Evolutionary conservation across 2,329 filamentous ascomycete genomes (phyloP).

Genomic region (Fusarium humuli): DNA sequence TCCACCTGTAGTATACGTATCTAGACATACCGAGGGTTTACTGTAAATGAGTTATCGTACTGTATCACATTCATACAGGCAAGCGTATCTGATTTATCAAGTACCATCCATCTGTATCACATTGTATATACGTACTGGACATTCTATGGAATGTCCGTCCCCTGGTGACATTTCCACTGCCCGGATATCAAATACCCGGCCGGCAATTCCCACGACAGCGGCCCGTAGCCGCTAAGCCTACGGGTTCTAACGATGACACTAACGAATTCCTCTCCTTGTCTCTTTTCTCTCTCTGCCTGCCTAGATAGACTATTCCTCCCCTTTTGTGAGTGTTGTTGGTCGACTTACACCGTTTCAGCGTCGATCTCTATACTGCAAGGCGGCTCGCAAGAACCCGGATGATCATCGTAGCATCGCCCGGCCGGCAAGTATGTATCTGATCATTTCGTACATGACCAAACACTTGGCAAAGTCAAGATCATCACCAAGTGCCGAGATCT

Average conservation of each 20-base stretch:
- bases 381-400: not conserved
- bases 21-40: not conserved
- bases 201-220: constrained; percentile 2
- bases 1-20: constrained; percentile 1
- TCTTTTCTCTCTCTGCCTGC: not conserved
- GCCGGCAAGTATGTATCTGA: not conserved
- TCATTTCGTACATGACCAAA: not conserved
- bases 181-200: not conserved
- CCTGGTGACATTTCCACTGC: not conserved
- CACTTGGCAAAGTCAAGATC: not conserved
- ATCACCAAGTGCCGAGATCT: constrained; percentile 3
- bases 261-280: not conserved
- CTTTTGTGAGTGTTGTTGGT: not conserved
- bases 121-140: not conserved
- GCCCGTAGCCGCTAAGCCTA: not conserved
- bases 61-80: not conserved
- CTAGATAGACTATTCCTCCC: not conserved
- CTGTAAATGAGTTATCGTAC: not conserved
- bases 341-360: not conserved
- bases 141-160: not conserved
- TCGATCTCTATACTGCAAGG: not conserved
- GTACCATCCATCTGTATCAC: not conserved
- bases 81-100: not conserved
- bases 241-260: not conserved
- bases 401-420: not conserved